phyloP scores from a whole-genome alignment of 2,329 filamentous ascomycete species.

The Apiospora koreana region DNA sequence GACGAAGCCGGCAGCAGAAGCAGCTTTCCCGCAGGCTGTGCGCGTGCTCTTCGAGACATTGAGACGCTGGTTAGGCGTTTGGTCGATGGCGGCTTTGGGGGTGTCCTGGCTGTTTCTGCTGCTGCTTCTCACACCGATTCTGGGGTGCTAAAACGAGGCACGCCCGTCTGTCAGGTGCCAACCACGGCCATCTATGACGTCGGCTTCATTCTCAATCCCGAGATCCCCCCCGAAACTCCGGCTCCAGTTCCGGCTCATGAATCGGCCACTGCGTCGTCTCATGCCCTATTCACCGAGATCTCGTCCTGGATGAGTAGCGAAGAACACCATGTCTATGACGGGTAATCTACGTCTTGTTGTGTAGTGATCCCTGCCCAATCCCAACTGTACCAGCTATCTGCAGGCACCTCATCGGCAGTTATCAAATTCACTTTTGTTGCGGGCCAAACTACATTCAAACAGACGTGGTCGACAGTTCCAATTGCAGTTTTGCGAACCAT shows the following conservation, averaged over 20 bases:
- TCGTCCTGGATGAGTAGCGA: conserved; percentile 16
- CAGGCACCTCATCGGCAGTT: not conserved
- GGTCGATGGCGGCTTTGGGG: conserved; percentile 8
- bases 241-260: not conserved
- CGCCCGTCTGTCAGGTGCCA: not conserved
- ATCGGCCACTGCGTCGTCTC: not conserved
- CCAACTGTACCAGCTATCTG: too few relatives aligned
- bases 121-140: not conserved
- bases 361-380: not conserved
- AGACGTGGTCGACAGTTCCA: not conserved
- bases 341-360: not conserved
- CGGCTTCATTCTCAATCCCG: conserved; percentile 19
- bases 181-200: conserved; percentile 17
- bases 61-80: conserved; percentile 37
- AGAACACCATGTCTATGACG: conserved; percentile 13
- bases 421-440: not conserved
- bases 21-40: conserved; percentile 40
- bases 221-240: not conserved
- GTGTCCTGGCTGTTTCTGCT: not conserved
- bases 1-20: conserved; percentile 32
- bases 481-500: not conserved
- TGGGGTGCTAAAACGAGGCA: too few relatives aligned
- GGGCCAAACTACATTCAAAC: too few relatives aligned
- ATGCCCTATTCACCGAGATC: conserved; percentile 11
- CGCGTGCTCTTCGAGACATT: conserved; percentile 40